Evolutionary conservation across 164 flowering plant species (phyloP).

Genomic region (Tetracentron sinense): DNA sequence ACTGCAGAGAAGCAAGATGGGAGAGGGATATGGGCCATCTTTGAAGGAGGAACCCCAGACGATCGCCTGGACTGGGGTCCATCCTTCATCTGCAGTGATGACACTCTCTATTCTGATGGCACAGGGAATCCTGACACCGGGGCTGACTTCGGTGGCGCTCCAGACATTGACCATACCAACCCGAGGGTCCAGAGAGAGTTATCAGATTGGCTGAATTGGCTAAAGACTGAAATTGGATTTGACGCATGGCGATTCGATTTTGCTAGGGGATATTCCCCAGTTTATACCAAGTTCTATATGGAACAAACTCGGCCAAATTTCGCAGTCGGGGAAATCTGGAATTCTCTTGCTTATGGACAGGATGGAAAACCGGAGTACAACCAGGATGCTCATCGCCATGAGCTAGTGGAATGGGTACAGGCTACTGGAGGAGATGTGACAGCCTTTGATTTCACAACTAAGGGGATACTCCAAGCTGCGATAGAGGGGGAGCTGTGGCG

Average conservation of each 20-base stretch:
- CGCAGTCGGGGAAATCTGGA: conserved; percentile 71
- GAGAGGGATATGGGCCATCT: conserved; percentile 66
- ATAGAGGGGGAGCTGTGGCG: conserved; percentile 58
- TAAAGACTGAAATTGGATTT: conserved; percentile 62
- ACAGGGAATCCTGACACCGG: conserved; percentile 68
- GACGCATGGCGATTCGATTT: conserved; percentile 77
- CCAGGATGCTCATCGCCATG: conserved; percentile 51
- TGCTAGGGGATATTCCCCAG: conserved; percentile 51
- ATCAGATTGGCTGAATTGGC: conserved; percentile 83
- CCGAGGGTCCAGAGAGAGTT: conserved; percentile 59
- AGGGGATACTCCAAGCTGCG: conserved; percentile 72
- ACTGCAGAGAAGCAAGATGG: conserved; percentile 56
- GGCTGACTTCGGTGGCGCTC: conserved; percentile 35
- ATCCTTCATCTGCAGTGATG: conserved; percentile 52
- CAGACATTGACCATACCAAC: conserved; percentile 74
- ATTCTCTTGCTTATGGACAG: conserved; percentile 25
- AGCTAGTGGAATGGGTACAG: conserved; percentile 47
- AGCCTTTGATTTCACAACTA: conserved; percentile 79
- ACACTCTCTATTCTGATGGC: conserved; percentile 51
- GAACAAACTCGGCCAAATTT: conserved; percentile 44
- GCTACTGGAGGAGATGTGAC: conserved; percentile 47
- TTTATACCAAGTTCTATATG: conserved; percentile 47
- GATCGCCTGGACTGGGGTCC: conserved; percentile 85
- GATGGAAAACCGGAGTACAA: conserved; percentile 41
- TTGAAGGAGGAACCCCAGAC: conserved; percentile 75